A percentile compares a stretch with the other conserved stretches of the same genome.
These are phyloP conservation scores for Fragilariopsis cylindrus DNA, from an alignment of 108 stramenopile species.

Conservation along the genomic window DNA sequence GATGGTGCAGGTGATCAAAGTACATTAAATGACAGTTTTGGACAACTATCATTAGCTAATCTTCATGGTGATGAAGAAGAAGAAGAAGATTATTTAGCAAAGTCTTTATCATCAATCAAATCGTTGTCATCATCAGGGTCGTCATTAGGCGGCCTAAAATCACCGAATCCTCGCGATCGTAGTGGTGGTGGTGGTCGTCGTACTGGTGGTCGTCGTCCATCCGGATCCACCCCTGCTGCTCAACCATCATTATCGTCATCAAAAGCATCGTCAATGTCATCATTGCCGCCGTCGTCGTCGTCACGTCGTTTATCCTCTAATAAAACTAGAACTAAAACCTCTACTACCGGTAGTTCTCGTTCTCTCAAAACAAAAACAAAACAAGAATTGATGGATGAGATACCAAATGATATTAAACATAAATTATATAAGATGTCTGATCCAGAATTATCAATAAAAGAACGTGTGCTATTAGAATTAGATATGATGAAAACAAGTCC, in stretches of 20 bases:
- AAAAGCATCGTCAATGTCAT: no score
- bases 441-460: conserved; percentile 27
- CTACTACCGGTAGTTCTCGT: not conserved
- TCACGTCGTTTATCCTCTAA: not conserved
- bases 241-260: not conserved
- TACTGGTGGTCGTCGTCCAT: not conserved
- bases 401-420: conserved; percentile 17
- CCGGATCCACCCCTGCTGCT: not conserved
- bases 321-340: not conserved
- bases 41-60: conserved; percentile 9
- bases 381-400: not conserved
- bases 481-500: conserved; percentile 34
- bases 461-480: conserved; percentile 31
- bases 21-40: conserved; percentile 18
- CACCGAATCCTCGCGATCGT: not conserved
- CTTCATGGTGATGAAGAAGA: conserved; percentile 11
- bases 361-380: not conserved
- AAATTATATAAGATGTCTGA: conserved; percentile 22
- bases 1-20: conserved; percentile 4
- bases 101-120: not conserved
- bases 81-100: not conserved
- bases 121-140: not conserved
- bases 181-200: not conserved
- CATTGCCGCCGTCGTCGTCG: no score
- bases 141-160: not conserved